These are phyloP conservation scores for Dipodascopsis tothii DNA, from an alignment of 805 yeast species.

Conservation along the genomic window DNA sequence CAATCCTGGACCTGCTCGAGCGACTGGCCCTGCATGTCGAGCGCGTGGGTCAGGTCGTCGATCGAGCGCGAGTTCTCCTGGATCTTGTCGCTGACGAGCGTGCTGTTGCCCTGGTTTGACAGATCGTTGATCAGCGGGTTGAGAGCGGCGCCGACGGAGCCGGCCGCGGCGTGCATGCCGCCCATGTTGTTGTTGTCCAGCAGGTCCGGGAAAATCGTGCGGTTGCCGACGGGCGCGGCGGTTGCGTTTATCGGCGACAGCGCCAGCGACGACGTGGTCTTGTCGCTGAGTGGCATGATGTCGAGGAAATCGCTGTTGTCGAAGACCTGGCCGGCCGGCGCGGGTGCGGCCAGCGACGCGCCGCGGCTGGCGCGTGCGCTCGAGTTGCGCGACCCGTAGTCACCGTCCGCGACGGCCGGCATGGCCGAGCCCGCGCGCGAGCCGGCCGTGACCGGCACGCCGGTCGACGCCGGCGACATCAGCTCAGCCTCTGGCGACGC, in stretches of 20 bases:
- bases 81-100: conserved; percentile 3
- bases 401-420: no score
- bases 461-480: background rate
- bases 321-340: background rate
- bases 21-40: conserved; percentile 27
- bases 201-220: conserved; percentile 16
- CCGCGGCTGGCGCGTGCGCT: background rate
- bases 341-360: background rate
- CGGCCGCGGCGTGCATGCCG: background rate
- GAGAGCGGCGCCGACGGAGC: conserved; percentile 3
- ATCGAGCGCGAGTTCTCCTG: conserved; percentile 15
- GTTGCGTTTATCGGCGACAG: conserved; percentile 5
- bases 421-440: background rate
- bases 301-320: conserved; percentile 20
- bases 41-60: conserved; percentile 24
- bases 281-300: conserved; percentile 9
- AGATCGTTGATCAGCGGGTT: conserved; percentile 8
- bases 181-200: background rate
- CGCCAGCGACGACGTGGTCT: conserved; percentile 1
- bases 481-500: background rate
- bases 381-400: no score
- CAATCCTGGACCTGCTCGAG: conserved; percentile 31
- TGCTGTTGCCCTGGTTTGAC: conserved; percentile 4
- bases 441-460: background rate
- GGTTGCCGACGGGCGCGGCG: background rate